phyloP scores from a whole-genome alignment of 768 basidiomycete genomes.

The Suillus tomentosus region DNA sequence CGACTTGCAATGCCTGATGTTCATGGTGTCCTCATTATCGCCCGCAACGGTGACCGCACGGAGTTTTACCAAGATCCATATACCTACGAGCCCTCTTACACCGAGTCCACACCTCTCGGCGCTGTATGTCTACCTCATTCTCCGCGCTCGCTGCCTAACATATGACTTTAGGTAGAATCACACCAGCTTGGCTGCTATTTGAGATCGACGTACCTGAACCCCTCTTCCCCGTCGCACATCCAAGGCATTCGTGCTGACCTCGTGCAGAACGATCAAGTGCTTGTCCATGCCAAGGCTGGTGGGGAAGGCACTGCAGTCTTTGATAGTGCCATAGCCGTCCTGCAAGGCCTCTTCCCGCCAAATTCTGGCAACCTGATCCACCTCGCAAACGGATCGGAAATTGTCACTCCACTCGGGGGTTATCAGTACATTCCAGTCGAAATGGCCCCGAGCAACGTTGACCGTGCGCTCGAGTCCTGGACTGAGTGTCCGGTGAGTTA shows the following conservation, averaged over 20 bases:
- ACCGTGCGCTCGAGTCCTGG: constrained; percentile 82
- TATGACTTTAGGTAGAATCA: constrained; percentile 55
- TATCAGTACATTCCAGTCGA: constrained; percentile 90
- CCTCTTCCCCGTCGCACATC: constrained; percentile 67
- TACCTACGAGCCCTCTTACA: constrained; percentile 61
- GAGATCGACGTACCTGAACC: constrained; percentile 66
- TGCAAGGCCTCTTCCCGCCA: constrained; percentile 86
- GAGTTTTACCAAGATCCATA: constrained; percentile 72
- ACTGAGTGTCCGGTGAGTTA: constrained; percentile 54
- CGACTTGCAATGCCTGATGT: constrained; percentile 40
- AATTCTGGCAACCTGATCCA: constrained; percentile 64
- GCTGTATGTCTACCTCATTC: constrained; percentile 46
- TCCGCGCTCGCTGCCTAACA: constrained; percentile 13
- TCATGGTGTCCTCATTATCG: constrained; percentile 76
- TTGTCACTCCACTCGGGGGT: constrained; percentile 76
- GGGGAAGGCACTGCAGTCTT: constrained; percentile 81
- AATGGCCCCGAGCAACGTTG: constrained; percentile 44
- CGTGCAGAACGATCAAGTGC: constrained; percentile 69
- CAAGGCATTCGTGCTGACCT: constrained; percentile 64
- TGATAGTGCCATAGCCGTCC: constrained; percentile 78
- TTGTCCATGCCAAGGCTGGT: constrained; percentile 78
- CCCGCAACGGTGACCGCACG: constrained; percentile 74
- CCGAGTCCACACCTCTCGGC: constrained; percentile 77
- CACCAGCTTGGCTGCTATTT: constrained; percentile 62
- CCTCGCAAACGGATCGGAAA: constrained; percentile 74